A percentile compares a stretch with the other conserved stretches of the same genome.
Conservation (phyloP, 2,329 filamentous ascomycete genomes). For the Trichoderma simmonsii region DNA sequence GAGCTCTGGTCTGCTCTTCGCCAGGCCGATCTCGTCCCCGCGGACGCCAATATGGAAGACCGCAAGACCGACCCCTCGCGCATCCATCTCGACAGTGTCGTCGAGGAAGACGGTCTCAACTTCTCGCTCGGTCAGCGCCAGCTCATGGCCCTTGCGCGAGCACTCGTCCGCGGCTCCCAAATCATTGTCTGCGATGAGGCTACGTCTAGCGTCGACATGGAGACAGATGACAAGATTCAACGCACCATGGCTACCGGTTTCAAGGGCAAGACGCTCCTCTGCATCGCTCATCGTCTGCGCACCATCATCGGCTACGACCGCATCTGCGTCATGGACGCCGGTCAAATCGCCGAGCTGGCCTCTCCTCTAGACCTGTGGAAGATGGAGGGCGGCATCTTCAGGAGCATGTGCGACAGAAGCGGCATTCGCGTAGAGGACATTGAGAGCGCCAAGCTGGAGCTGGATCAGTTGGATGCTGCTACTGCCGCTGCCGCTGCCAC, state of each 20-base stretch:
- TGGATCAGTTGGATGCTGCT: constrained; percentile 24
- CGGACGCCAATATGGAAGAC: constrained; percentile 65
- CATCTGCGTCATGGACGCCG: constrained; percentile 94
- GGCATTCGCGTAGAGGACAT: constrained; percentile 65
- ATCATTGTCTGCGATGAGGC: constrained; percentile 98
- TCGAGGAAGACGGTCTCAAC: constrained; percentile 94
- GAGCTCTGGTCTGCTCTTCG: constrained; percentile 75
- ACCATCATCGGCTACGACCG: constrained; percentile 94
- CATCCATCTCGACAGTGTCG: constrained; percentile 77
- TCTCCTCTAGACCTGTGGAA: constrained; percentile 71
- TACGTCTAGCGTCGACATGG: constrained; percentile 89
- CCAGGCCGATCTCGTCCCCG: constrained; percentile 68
- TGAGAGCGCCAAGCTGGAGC: constrained; percentile 38
- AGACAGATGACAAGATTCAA: constrained; percentile 95
- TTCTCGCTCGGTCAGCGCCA: constrained; percentile 94
- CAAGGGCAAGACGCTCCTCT: constrained; percentile 80
- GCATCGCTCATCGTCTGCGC: constrained; percentile 86
- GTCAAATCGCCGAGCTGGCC: constrained; percentile 82
- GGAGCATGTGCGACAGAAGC: constrained; percentile 83
- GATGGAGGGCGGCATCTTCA: constrained; percentile 69
- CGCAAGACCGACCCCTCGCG: constrained; percentile 67
- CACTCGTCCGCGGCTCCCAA: constrained; percentile 78
- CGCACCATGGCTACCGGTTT: constrained; percentile 82
- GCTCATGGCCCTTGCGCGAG: constrained; percentile 89
- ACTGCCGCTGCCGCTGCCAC: not conserved